Conservation (phyloP, 495 filamentous ascomycete genomes). For the Neurospora terricola region DNA sequence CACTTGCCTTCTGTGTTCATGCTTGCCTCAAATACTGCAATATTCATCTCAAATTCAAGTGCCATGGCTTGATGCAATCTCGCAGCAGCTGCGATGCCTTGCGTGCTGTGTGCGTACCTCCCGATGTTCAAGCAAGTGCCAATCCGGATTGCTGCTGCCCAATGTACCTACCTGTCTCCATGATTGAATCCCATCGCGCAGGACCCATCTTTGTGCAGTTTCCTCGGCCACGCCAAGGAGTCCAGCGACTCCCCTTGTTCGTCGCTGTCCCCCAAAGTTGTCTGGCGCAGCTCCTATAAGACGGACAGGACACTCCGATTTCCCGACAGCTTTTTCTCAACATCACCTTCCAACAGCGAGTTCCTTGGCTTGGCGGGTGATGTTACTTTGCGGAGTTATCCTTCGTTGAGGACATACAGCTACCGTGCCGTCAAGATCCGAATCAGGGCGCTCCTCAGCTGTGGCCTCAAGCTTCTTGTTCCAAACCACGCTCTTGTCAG, state of each 20-base stretch:
- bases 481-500: background rate
- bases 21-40: background rate
- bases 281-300: background rate
- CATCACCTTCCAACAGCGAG: rapidly evolving
- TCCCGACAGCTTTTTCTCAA: rapidly evolving
- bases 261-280: background rate
- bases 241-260: background rate
- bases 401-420: background rate
- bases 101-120: background rate
- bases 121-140: too few relatives aligned
- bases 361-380: background rate
- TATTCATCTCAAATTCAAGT: background rate
- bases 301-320: background rate
- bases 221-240: background rate
- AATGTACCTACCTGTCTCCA: background rate
- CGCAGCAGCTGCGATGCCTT: background rate
- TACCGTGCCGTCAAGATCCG: background rate
- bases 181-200: background rate
- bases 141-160: background rate
- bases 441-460: background rate
- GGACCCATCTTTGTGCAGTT: background rate
- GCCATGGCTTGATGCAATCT: background rate
- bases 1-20: background rate
- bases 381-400: background rate
- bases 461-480: background rate